These are phyloP conservation scores for Aspergillus sp. DNA, from an alignment of 2,329 filamentous ascomycete species.

Conservation along the genomic window DNA sequence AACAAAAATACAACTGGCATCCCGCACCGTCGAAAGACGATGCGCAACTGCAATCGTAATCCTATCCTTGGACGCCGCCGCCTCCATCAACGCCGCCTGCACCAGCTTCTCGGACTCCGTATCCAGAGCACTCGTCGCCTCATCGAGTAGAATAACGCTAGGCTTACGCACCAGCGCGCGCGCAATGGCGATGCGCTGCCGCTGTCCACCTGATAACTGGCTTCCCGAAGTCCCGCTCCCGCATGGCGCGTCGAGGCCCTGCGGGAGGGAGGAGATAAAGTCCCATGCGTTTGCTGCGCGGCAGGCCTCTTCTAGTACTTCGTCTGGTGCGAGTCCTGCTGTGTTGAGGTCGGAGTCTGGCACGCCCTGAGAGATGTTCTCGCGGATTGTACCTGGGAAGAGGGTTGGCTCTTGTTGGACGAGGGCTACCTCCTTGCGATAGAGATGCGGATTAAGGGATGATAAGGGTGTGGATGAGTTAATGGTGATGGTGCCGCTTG, in stretches of 20 bases:
- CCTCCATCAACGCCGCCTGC: conserved; percentile 75
- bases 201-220: conserved; percentile 85
- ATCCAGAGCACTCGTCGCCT: conserved; percentile 62
- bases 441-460: conserved; percentile 59
- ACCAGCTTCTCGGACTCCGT: conserved; percentile 52
- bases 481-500: conserved; percentile 63
- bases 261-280: conserved; percentile 81
- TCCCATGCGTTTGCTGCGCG: conserved; percentile 90
- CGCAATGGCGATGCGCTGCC: conserved; percentile 91
- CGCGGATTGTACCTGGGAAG: conserved; percentile 67
- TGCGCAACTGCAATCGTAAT: conserved; percentile 70
- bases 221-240: conserved; percentile 72
- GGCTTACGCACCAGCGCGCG: conserved; percentile 85
- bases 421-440: conserved; percentile 65
- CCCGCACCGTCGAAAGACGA: conserved; percentile 79
- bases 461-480: conserved; percentile 60
- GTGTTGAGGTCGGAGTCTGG: neutral
- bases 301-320: conserved; percentile 73
- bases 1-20: conserved; percentile 85
- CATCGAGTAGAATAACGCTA: conserved; percentile 79
- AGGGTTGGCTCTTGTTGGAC: conserved; percentile 74
- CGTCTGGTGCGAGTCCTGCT: conserved; percentile 48
- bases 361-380: conserved; percentile 49
- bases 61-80: conserved; percentile 54
- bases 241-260: conserved; percentile 81